Evolutionary conservation across 768 basidiomycete genomes (phyloP).

Genomic region (Boletus fagicola): DNA sequence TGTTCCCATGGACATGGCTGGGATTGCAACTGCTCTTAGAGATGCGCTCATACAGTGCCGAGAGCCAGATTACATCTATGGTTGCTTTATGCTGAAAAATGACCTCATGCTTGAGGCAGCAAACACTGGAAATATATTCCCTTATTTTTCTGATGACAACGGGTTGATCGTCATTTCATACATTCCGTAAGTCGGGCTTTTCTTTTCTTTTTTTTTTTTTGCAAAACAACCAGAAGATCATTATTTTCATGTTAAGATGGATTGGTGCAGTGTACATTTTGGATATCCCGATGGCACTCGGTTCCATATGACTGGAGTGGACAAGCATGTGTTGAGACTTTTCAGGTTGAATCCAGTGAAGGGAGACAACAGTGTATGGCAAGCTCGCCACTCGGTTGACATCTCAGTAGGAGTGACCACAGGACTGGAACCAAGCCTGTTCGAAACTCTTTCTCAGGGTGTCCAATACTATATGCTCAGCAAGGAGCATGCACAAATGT

Average conservation of each 20-base stretch:
- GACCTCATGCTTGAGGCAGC: slow-evolving; percentile 13
- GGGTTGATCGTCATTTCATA: slow-evolving; percentile 19
- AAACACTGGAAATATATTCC: slow-evolving; percentile 11
- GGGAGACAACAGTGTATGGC: slow-evolving; percentile 12
- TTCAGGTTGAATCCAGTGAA: slow-evolving; percentile 20
- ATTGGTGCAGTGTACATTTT: slow-evolving; percentile 17
- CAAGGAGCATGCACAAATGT: neutral
- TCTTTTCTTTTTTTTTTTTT: neutral
- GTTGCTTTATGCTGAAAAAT: slow-evolving; percentile 9
- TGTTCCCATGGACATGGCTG: slow-evolving; percentile 17
- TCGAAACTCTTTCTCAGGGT: slow-evolving; percentile 9
- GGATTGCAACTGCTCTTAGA: slow-evolving; percentile 18
- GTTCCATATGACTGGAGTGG: slow-evolving; percentile 7
- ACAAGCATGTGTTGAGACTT: slow-evolving; percentile 5
- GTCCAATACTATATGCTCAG: slow-evolving; percentile 5
- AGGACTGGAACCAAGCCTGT: slow-evolving; percentile 13
- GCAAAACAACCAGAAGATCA: too few species aligned
- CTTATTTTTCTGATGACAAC: neutral
- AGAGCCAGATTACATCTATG: slow-evolving; percentile 11
- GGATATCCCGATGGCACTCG: slow-evolving; percentile 12
- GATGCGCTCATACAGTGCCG: slow-evolving; percentile 9
- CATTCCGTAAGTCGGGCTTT: slow-evolving; percentile 3
- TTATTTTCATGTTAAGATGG: slow-evolving; percentile 7
- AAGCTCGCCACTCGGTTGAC: slow-evolving; percentile 8
- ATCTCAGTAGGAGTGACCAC: slow-evolving; percentile 21